These are phyloP conservation scores for Rutidosis leptorrhynchoides DNA, from an alignment of 129 eudicot species.

Conservation along the genomic window DNA sequence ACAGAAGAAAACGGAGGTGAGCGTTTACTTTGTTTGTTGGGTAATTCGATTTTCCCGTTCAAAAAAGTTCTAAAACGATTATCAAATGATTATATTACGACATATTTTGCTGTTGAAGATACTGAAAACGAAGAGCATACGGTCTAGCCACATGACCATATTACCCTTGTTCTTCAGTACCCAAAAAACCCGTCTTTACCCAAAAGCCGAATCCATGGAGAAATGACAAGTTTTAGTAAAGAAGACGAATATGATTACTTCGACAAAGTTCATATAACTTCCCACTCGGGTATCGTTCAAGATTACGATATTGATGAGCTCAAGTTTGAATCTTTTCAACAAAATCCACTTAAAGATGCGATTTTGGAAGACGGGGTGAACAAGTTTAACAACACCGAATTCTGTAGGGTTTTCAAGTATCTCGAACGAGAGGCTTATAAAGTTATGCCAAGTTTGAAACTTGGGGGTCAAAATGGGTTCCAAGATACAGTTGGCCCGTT, in stretches of 20 bases:
- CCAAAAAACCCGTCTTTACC: neutral
- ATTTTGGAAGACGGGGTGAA: slow-evolving; percentile 35
- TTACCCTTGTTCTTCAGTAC: slow-evolving; percentile 26
- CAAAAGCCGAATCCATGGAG: neutral
- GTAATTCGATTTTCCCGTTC: slow-evolving; percentile 39
- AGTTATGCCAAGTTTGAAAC: slow-evolving; percentile 34
- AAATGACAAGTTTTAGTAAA: slow-evolving; percentile 13
- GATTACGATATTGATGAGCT: slow-evolving; percentile 2
- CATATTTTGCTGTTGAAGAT: slow-evolving; percentile 1
- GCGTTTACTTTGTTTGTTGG: slow-evolving; percentile 40
- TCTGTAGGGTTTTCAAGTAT: slow-evolving; percentile 26
- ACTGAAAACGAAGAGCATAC: slow-evolving; percentile 2
- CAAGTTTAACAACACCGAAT: slow-evolving; percentile 27
- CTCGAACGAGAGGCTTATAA: slow-evolving; percentile 22
- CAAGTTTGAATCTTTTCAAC: slow-evolving; percentile 10
- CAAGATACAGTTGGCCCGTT: slow-evolving; percentile 34
- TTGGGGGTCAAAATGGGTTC: slow-evolving; percentile 27
- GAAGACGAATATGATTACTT: slow-evolving; percentile 3
- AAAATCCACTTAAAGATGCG: slow-evolving; percentile 33
- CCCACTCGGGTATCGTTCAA: slow-evolving; percentile 21
- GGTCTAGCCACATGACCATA: slow-evolving; percentile 4
- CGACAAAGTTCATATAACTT: slow-evolving; percentile 38
- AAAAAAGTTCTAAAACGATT: slow-evolving; percentile 24
- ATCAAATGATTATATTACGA: slow-evolving; percentile 18
- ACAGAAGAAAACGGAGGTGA: slow-evolving; percentile 29